These are phyloP conservation scores for Paragyromitra xinjiangensis DNA, from an alignment of 495 filamentous ascomycete species.

Conservation along the genomic window DNA sequence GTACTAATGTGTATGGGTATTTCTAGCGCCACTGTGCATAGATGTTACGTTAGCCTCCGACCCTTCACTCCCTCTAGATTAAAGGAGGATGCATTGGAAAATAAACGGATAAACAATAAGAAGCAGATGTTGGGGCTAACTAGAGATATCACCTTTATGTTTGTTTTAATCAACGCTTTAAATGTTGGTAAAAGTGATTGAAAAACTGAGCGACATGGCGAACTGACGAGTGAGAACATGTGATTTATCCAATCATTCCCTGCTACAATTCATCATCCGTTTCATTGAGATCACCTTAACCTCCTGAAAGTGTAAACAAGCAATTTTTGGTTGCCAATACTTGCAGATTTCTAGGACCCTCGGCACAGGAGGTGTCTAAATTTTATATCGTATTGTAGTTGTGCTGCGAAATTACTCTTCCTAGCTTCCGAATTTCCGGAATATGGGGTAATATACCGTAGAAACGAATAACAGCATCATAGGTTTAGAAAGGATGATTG, in stretches of 20 bases:
- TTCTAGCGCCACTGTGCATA: constrained; percentile 24
- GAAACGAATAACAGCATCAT: too few species aligned
- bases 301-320: too few species aligned
- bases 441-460: too few species aligned
- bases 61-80: constrained; percentile 17
- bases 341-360: too few species aligned
- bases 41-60: constrained; percentile 37
- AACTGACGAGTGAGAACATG: background rate
- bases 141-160: background rate
- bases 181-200: background rate
- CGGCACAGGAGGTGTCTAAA: too few species aligned
- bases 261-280: background rate
- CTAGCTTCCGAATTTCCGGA: too few species aligned
- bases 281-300: background rate
- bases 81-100: background rate
- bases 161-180: background rate
- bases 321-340: too few species aligned
- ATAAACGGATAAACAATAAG: too few species aligned
- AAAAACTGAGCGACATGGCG: background rate
- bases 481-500: too few species aligned
- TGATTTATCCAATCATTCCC: background rate
- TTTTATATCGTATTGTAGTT: too few species aligned
- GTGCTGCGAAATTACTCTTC: too few species aligned
- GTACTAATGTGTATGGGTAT: background rate
- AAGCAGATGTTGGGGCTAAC: background rate